These are phyloP conservation scores for Wickerhamomyces xylosicus DNA, from an alignment of 805 yeast genomes.

Conservation along the genomic window DNA sequence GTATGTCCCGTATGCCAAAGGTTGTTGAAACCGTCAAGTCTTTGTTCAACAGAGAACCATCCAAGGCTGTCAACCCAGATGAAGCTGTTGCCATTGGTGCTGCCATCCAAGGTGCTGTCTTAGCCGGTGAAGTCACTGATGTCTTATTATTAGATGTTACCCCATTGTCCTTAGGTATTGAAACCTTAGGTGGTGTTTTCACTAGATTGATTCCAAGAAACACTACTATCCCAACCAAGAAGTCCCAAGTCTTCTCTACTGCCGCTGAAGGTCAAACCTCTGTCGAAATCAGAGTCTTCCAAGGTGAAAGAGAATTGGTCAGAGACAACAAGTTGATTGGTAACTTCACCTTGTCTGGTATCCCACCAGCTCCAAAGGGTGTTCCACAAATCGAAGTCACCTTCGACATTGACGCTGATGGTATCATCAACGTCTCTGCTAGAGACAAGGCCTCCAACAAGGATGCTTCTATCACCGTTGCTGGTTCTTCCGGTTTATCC, in stretches of 20 bases:
- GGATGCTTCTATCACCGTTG: conserved; percentile 62
- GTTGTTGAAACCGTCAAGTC: conserved; percentile 54
- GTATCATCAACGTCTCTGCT: conserved; percentile 75
- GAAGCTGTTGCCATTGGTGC: conserved; percentile 89
- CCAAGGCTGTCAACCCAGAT: conserved; percentile 73
- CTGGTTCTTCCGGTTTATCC: conserved; percentile 50
- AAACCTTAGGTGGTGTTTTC: conserved; percentile 75
- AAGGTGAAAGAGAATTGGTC: conserved; percentile 75
- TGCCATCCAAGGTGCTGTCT: conserved; percentile 80
- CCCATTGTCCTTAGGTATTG: conserved; percentile 72
- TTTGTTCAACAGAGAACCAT: conserved; percentile 56
- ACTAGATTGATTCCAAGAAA: conserved; percentile 69
- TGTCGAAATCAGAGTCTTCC: conserved; percentile 68
- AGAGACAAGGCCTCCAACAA: conserved; percentile 74
- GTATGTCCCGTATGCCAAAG: conserved; percentile 87
- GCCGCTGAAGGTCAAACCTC: conserved; percentile 82
- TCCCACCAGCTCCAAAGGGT: conserved; percentile 73
- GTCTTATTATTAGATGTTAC: conserved; percentile 74
- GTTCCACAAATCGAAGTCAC: conserved; percentile 71
- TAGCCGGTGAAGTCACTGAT: conserved; percentile 76
- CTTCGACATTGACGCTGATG: conserved; percentile 76
- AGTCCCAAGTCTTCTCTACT: conserved; percentile 66
- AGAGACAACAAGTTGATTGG: conserved; percentile 74
- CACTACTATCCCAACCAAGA: conserved; percentile 65
- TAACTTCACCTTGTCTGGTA: conserved; percentile 60